Conservation (phyloP, 169 alveolate genomes). For the Plasmodium vivax region DNA sequence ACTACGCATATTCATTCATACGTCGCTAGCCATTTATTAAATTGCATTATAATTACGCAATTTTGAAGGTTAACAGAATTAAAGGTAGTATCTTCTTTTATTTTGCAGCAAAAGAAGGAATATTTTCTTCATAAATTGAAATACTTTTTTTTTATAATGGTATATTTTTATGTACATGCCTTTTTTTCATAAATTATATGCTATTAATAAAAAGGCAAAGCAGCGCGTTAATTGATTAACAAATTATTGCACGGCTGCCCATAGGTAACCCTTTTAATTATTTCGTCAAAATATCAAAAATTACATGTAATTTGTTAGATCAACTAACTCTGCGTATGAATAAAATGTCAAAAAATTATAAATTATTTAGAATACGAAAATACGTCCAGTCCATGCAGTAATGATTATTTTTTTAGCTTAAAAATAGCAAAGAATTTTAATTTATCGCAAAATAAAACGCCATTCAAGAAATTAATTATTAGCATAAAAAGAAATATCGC, state of each 20-base stretch:
- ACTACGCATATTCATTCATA: background rate
- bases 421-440: background rate
- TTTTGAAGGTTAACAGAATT: background rate
- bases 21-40: background rate
- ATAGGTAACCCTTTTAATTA: too few species aligned
- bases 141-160: background rate
- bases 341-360: too few species aligned
- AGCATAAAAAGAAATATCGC: background rate
- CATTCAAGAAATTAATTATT: background rate
- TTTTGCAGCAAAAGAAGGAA: background rate
- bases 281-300: background rate
- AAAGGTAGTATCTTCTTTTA: background rate
- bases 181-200: background rate
- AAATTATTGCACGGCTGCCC: background rate
- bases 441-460: background rate
- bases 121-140: background rate
- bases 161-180: background rate
- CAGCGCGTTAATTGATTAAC: background rate
- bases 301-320: background rate
- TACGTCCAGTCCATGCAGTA: background rate
- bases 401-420: background rate
- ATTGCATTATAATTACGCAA: background rate
- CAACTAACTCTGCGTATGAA: background rate
- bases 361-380: background rate
- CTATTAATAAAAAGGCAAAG: background rate